Evolutionary conservation across 1,284 basidiomycete genomes (phyloP).

Genomic region (Termitomyces sp.): DNA sequence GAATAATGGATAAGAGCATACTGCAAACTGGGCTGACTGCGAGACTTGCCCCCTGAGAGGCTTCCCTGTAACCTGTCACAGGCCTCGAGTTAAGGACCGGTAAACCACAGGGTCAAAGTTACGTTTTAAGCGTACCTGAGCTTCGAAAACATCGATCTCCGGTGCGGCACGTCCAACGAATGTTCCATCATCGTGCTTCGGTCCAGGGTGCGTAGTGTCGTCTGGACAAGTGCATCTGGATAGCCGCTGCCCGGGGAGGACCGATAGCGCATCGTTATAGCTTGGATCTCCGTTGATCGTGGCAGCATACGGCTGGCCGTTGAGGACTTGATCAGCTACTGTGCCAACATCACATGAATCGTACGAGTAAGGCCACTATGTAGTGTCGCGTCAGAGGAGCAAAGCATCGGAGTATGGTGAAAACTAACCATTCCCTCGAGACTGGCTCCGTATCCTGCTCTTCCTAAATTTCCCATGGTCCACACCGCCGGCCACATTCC

Average conservation of each 20-base stretch:
- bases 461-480: constrained; percentile 63
- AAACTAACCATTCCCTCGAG: constrained; percentile 42
- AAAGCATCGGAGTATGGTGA: neutral
- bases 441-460: constrained; percentile 46
- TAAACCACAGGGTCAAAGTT: neutral
- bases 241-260: constrained; percentile 70
- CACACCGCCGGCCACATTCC: constrained; percentile 72
- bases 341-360: constrained; percentile 73
- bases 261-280: constrained; percentile 40
- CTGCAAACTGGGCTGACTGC: constrained; percentile 64
- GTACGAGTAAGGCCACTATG: constrained; percentile 80
- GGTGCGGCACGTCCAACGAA: constrained; percentile 72
- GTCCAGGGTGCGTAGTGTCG: constrained; percentile 70
- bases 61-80: constrained; percentile 36
- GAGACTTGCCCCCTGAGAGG: constrained; percentile 49
- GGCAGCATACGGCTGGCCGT: constrained; percentile 38
- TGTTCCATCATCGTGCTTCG: constrained; percentile 50
- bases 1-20: constrained; percentile 29
- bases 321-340: constrained; percentile 48
- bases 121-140: constrained; percentile 35
- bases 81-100: neutral
- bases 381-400: neutral
- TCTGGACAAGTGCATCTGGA: constrained; percentile 69
- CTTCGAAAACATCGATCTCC: constrained; percentile 78
- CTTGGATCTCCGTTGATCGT: constrained; percentile 41